A percentile compares a stretch with the other conserved stretches of the same genome.
Evolutionary conservation across 305 asterid species (phyloP).

Genomic region (Euphrasia arctica): DNA sequence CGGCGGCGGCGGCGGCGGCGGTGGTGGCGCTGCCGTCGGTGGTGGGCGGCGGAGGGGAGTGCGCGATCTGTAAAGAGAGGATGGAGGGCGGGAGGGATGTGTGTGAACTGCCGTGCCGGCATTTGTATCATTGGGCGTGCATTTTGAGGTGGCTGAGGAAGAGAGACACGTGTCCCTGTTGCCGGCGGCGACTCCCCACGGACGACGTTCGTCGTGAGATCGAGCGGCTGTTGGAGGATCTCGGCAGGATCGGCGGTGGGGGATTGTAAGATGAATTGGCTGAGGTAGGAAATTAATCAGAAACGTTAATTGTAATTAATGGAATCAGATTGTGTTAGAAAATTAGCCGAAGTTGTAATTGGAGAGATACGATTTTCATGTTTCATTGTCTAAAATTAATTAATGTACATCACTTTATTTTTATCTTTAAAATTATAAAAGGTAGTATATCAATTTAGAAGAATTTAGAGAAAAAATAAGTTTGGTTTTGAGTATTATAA

Average conservation of each 20-base stretch:
- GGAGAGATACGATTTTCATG: too few relatives aligned
- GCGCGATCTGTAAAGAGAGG: constrained; percentile 76
- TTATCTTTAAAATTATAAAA: too few relatives aligned
- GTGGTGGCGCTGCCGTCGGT: constrained; percentile 77
- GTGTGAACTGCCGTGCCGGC: constrained; percentile 79
- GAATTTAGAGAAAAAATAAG: too few relatives aligned
- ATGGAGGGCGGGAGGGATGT: constrained; percentile 75
- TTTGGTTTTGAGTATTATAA: too few relatives aligned
- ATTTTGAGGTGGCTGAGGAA: constrained; percentile 69
- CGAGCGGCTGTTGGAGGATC: constrained; percentile 58
- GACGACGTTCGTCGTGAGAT: constrained; percentile 75
- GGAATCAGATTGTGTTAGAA: too few relatives aligned
- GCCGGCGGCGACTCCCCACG: constrained; percentile 76
- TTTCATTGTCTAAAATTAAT: too few relatives aligned
- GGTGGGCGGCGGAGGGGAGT: constrained; percentile 42
- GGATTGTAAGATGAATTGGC: constrained; percentile 10
- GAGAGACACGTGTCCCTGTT: constrained; percentile 81
- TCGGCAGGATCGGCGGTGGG: constrained; percentile 36
- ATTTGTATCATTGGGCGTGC: constrained; percentile 82
- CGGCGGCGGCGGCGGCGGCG: constrained; percentile 54
- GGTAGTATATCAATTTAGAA: too few relatives aligned
- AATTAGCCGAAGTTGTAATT: too few relatives aligned
- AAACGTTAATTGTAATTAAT: too few relatives aligned
- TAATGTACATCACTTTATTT: too few relatives aligned
- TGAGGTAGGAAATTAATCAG: too few relatives aligned